Evolutionary conservation across 306 rosid genomes (phyloP).

Genomic region (Quercus ilex): DNA sequence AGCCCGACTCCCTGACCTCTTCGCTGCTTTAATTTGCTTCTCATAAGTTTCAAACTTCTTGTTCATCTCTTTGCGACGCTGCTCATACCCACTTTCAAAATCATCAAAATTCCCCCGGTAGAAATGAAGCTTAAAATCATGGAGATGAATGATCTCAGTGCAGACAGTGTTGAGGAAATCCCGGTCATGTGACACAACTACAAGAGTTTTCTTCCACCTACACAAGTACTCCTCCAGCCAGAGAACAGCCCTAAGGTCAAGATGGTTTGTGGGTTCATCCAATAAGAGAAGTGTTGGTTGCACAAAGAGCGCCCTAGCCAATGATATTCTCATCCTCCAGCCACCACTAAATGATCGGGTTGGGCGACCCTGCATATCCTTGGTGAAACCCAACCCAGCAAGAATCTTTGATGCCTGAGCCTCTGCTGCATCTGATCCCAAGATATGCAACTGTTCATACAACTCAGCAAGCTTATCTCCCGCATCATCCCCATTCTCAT

Average conservation of each 20-base stretch:
- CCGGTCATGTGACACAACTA: conserved; percentile 71
- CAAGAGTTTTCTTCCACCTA: conserved; percentile 73
- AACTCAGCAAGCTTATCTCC: conserved; percentile 75
- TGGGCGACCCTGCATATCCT: conserved; percentile 67
- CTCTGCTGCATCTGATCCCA: conserved; percentile 79
- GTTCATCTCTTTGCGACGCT: conserved; percentile 80
- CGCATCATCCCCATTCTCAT: conserved; percentile 33
- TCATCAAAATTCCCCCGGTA: conserved; percentile 75
- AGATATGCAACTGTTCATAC: conserved; percentile 51
- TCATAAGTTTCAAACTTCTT: conserved; percentile 63
- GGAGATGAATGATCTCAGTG: conserved; percentile 69
- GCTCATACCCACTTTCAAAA: conserved; percentile 76
- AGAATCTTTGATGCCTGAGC: conserved; percentile 79
- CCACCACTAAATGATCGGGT: conserved; percentile 82
- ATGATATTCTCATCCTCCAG: conserved; percentile 71
- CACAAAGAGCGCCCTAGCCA: conserved; percentile 74
- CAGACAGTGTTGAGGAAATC: conserved; percentile 76
- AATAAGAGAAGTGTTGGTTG: conserved; percentile 69
- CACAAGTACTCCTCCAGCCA: conserved; percentile 79
- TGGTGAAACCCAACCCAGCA: conserved; percentile 77
- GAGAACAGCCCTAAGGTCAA: conserved; percentile 76
- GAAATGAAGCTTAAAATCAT: conserved; percentile 70
- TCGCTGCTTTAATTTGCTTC: conserved; percentile 61
- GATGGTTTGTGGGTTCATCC: conserved; percentile 72
- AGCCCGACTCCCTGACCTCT: conserved; percentile 55